Percentiles rank a stretch among this genome's conserved stretches.
Evolutionary conservation across 225 moss, liverwort and hornwort genomes (phyloP).

Genomic region (Physcomitrium patens): DNA sequence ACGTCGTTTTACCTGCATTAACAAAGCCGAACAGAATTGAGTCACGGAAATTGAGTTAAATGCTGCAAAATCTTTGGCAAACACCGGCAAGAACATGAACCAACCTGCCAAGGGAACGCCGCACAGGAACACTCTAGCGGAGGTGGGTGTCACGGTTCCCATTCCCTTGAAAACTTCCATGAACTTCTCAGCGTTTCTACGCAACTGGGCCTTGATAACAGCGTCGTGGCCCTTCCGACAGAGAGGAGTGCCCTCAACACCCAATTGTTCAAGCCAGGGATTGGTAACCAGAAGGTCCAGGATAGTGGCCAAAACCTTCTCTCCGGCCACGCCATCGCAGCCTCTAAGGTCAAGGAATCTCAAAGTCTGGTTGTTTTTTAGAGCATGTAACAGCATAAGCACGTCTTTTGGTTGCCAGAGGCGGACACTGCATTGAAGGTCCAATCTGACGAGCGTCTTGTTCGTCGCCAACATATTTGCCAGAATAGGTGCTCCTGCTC

Average conservation of each 20-base stretch:
- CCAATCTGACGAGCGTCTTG: conserved; percentile 53
- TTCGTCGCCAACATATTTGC: conserved; percentile 63
- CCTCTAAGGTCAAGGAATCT: conserved; percentile 55
- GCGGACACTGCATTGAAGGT: conserved; percentile 54
- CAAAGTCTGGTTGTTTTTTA: conserved; percentile 55
- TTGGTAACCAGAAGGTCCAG: conserved; percentile 62
- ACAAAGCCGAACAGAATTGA: background rate
- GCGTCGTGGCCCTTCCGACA: conserved; percentile 65
- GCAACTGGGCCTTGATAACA: conserved; percentile 63
- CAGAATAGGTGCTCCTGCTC: conserved; percentile 43
- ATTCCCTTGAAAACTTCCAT: conserved; percentile 67
- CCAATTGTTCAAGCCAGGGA: conserved; percentile 63
- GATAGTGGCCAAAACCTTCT: conserved; percentile 58
- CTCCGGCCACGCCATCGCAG: conserved; percentile 59
- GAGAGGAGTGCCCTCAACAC: conserved; percentile 59
- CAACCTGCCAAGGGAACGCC: conserved; percentile 63
- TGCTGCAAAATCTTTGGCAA: too few species aligned
- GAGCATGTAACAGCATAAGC: conserved; percentile 43
- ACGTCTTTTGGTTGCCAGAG: conserved; percentile 58
- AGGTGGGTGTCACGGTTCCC: conserved; percentile 62
- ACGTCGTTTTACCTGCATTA: conserved; percentile 56
- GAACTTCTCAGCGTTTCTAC: conserved; percentile 63
- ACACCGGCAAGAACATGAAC: background rate
- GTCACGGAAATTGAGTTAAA: too few species aligned
- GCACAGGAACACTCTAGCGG: conserved; percentile 64